Conservation (phyloP, 176 grass and related monocot species). For the Thalia dealbata region DNA sequence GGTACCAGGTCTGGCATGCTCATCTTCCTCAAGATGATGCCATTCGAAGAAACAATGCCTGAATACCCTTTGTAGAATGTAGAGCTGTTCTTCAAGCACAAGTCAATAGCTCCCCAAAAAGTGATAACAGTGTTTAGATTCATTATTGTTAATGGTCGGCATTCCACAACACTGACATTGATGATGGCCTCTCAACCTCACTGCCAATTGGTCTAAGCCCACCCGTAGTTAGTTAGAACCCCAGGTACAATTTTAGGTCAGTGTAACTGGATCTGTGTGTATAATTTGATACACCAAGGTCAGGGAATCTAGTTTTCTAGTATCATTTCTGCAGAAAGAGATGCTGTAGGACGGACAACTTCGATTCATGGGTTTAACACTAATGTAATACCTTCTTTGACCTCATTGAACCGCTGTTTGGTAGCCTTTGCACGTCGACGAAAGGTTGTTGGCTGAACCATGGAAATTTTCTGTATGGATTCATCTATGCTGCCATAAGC, state of each 20-base stretch:
- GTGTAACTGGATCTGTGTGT: background rate
- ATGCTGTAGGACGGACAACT: background rate
- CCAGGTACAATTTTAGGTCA: background rate
- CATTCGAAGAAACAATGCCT: too few relatives aligned
- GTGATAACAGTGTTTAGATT: background rate
- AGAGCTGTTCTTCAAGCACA: background rate
- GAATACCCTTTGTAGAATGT: background rate
- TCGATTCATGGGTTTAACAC: background rate
- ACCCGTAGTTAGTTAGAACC: background rate
- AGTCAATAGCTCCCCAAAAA: background rate
- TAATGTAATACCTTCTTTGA: background rate
- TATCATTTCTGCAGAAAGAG: background rate
- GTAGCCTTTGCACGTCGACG: background rate
- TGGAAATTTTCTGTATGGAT: background rate
- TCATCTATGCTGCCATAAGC: background rate
- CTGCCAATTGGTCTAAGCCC: background rate
- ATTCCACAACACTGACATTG: background rate
- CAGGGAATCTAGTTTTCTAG: background rate
- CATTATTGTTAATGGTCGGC: background rate
- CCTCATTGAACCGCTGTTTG: background rate
- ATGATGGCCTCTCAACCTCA: background rate
- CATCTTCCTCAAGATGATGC: background rate
- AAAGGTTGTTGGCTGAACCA: background rate
- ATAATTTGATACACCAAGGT: background rate
- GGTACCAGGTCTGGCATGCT: background rate